phyloP scores from a whole-genome alignment of 2,329 filamentous ascomycete genomes.

The Delphinella strobiligena region DNA sequence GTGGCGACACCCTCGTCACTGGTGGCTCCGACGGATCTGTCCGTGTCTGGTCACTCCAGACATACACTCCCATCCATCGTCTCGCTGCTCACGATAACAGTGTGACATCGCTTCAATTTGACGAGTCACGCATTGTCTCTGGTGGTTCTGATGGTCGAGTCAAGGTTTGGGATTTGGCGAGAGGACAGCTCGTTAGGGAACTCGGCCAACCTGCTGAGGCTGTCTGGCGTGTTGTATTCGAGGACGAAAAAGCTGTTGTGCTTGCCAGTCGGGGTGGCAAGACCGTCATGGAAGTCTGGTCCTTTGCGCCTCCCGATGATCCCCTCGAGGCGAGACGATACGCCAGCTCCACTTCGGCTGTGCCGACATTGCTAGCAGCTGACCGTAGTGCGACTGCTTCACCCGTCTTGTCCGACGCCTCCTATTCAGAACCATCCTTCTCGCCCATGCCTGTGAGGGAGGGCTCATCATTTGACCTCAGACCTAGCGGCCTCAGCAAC shows the following conservation, averaged over 20 bases:
- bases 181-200: constrained; percentile 79
- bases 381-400: neutral
- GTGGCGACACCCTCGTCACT: constrained; percentile 86
- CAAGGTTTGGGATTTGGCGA: constrained; percentile 95
- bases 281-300: constrained; percentile 85
- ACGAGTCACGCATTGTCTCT: constrained; percentile 88
- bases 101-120: constrained; percentile 94
- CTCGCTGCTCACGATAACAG: constrained; percentile 96
- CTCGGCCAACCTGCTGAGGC: constrained; percentile 84
- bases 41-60: constrained; percentile 86
- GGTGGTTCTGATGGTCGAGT: constrained; percentile 95
- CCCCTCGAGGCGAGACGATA: constrained; percentile 4
- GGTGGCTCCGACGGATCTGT: constrained; percentile 94
- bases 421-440: neutral
- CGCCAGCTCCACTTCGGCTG: neutral
- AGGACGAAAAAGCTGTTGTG: constrained; percentile 95
- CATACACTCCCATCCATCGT: constrained; percentile 83
- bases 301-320: constrained; percentile 11
- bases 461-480: neutral
- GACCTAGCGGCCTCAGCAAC: neutral
- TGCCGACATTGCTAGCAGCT: neutral
- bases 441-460: neutral
- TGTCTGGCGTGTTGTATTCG: constrained; percentile 95
- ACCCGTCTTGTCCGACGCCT: neutral
- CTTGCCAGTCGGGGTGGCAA: constrained; percentile 75